These are phyloP conservation scores for Fusarium incarnatum DNA, from an alignment of 2,329 filamentous ascomycete species.

Conservation along the genomic window DNA sequence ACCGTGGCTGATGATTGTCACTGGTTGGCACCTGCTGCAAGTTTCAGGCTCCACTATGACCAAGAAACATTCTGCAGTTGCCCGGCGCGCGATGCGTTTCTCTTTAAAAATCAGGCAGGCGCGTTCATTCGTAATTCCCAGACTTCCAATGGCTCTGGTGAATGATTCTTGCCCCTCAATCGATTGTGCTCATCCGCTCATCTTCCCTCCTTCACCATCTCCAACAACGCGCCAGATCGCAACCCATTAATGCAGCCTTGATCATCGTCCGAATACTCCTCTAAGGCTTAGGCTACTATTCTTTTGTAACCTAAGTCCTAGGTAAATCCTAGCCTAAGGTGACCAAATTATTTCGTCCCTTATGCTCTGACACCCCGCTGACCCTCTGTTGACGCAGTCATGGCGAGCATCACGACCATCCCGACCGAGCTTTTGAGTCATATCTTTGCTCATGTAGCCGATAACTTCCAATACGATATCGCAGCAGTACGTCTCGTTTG, in stretches of 20 bases:
- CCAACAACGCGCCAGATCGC: background rate
- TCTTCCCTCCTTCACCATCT: background rate
- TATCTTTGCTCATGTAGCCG: background rate
- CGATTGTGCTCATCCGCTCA: accelerated
- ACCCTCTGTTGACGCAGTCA: background rate
- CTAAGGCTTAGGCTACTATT: background rate
- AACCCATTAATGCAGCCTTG: background rate
- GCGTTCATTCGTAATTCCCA: no score
- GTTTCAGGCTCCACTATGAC: no score
- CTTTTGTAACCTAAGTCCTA: no score
- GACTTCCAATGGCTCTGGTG: no score
- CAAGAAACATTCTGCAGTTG: no score
- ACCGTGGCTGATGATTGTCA: background rate
- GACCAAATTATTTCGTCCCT: background rate
- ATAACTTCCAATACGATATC: background rate
- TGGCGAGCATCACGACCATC: no score
- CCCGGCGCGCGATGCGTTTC: no score
- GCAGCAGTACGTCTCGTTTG: background rate
- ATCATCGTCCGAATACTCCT: background rate
- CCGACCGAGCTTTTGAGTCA: background rate
- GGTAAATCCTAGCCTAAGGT: accelerated
- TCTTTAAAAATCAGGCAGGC: no score
- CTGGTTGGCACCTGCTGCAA: background rate
- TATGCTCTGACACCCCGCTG: background rate
- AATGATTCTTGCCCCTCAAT: accelerated